Evolutionary conservation across 2,329 filamentous ascomycete species (phyloP).

Genomic region (Alternaria sp.): DNA sequence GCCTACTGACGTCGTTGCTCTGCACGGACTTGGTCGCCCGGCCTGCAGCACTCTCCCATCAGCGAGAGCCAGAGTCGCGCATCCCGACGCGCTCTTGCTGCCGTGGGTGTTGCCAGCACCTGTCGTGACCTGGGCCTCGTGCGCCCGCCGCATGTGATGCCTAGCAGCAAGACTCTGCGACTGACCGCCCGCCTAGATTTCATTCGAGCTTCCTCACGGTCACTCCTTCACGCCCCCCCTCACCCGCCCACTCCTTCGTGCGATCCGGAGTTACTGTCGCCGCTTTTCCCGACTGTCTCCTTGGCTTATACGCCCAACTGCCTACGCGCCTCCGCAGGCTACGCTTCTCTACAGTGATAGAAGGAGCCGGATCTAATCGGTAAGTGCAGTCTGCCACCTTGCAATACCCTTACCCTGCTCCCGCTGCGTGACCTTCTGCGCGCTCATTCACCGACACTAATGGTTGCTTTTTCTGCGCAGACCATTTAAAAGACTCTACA

Average conservation of each 20-base stretch:
- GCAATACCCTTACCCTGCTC: conserved; percentile 18
- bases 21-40: conserved; percentile 25
- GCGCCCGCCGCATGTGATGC: conserved; percentile 45
- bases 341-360: conserved; percentile 26
- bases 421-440: conserved; percentile 17
- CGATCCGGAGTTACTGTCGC: conserved; percentile 45
- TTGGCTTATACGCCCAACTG: conserved; percentile 28
- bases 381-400: conserved; percentile 38
- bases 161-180: conserved; percentile 30
- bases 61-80: conserved; percentile 7
- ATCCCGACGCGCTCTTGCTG: conserved; percentile 6
- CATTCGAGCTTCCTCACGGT: conserved; percentile 39
- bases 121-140: conserved; percentile 33
- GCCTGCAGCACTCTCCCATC: background rate
- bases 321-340: conserved; percentile 25
- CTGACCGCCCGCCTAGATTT: conserved; percentile 44
- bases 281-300: conserved; percentile 40
- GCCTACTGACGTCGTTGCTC: conserved; percentile 31
- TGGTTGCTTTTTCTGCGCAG: conserved; percentile 28
- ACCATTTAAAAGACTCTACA: conserved; percentile 30
- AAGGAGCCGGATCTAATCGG: conserved; percentile 27
- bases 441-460: conserved; percentile 40
- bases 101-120: conserved; percentile 8
- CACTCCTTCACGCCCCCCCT: conserved; percentile 39
- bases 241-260: conserved; percentile 29